These are phyloP conservation scores for Claviceps capensis DNA, from an alignment of 2,329 filamentous ascomycete species.

Conservation along the genomic window DNA sequence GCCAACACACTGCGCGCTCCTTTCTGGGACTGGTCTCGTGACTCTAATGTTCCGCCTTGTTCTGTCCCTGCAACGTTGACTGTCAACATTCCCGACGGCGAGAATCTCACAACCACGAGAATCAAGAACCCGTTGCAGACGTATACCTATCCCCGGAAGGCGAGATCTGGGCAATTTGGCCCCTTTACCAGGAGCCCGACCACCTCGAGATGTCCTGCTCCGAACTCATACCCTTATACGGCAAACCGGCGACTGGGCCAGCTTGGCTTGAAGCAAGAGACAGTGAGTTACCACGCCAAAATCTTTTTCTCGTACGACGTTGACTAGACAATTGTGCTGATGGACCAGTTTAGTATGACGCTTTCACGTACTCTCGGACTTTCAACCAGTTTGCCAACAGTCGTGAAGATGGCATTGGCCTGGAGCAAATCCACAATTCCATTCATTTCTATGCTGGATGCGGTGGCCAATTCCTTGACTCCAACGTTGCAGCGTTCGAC, in stretches of 20 bases:
- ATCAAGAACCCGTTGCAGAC: conserved; percentile 39
- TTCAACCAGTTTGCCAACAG: conserved; percentile 23
- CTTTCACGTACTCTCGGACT: conserved; percentile 22
- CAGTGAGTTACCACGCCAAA: conserved; percentile 19
- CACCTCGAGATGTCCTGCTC: conserved; percentile 27
- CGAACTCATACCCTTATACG: conserved; percentile 23
- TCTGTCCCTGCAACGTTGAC: conserved; percentile 20
- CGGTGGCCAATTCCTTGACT: conserved; percentile 25
- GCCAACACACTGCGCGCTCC: conserved; percentile 33
- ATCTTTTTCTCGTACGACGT: not conserved
- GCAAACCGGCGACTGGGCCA: conserved; percentile 22
- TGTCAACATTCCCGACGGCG: conserved; percentile 27
- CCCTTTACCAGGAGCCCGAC: conserved; percentile 12
- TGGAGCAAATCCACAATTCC: conserved; percentile 29
- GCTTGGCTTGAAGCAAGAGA: conserved; percentile 24
- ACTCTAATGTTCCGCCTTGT: conserved; percentile 29
- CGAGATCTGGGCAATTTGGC: conserved; percentile 23
- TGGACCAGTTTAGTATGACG: conserved; percentile 22
- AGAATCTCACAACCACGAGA: conserved; percentile 14
- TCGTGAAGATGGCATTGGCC: conserved; percentile 21
- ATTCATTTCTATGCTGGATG: conserved; percentile 28
- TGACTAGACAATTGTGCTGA: not conserved
- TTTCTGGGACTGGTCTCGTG: conserved; percentile 41
- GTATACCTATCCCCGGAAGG: conserved; percentile 32
- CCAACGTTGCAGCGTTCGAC: conserved; percentile 30